Evolutionary conservation across 225 moss, liverwort and hornwort species (phyloP).

Genomic region (Bryoerythrophyllum caledonicum): DNA sequence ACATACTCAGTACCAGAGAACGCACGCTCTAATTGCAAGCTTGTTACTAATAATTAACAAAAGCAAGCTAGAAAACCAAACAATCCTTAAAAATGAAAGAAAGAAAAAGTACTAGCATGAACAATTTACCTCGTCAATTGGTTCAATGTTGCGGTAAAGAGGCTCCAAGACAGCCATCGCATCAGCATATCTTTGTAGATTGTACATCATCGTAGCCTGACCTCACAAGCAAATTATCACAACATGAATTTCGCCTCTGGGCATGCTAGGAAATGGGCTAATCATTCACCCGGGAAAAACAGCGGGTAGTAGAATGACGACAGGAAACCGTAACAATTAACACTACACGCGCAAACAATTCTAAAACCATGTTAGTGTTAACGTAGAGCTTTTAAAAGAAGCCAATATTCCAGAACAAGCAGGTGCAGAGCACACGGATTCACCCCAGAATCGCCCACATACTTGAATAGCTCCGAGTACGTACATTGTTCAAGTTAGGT

Average conservation of each 20-base stretch:
- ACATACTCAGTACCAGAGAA: conserved; percentile 12
- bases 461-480: conserved; percentile 15
- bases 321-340: background rate
- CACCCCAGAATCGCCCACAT: background rate
- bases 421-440: background rate
- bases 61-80: conserved; percentile 2
- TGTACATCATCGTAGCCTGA: conserved; percentile 29
- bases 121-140: conserved; percentile 36
- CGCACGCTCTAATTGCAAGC: background rate
- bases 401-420: background rate
- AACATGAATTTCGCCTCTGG: background rate
- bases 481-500: conserved; percentile 73
- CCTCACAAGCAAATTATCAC: conserved; percentile 4
- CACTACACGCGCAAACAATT: background rate
- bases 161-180: conserved; percentile 36
- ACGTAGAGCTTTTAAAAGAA: background rate
- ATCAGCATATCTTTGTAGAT: conserved; percentile 33
- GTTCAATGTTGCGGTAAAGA: conserved; percentile 37
- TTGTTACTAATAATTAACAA: background rate
- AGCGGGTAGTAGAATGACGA: background rate
- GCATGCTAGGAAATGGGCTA: conserved; percentile 2
- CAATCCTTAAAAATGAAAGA: background rate
- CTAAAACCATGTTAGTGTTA: background rate
- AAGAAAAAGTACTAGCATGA: background rate
- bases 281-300: conserved; percentile 1